Evolutionary conservation across 495 filamentous ascomycete species (phyloP), one percentile per base, ranked within the genome.

Genomic region (Talaromyces stipitatus): DNA sequence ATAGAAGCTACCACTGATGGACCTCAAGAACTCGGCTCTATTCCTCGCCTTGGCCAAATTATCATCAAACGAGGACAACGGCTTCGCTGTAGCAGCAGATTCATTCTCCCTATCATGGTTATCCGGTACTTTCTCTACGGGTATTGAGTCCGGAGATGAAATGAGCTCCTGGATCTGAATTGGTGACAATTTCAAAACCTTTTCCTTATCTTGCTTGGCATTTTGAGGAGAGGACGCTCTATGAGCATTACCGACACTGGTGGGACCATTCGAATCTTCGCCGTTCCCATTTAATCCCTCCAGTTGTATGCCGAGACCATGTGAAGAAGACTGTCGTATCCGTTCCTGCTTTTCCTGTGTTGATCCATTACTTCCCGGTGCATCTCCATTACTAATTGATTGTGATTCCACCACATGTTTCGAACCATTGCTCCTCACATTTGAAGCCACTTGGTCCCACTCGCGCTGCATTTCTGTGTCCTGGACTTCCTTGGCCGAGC

Each of bases 151-250:
- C 16, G 80, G 79, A 16, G 79, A 79, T 2, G 79, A 80, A 23
- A 77, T 80, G 27, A 83, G 71, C 55, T 80, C 79, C 55, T 82
- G 72, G 30, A 82, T 81, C 61, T 82, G 76, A 45, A 71, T 69
- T 18, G 77, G 72, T 5, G 78, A 78, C 30, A 83, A 58, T 53
- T 79, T 83, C 59, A 78, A 61, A n/a, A 79, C 65, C 38, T 67
- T 70, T 2, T 79, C 73, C 28, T 55, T 43, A 2, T 55, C 54
- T 9, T 43, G 54, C 26, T 28, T 55, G n/a, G 36, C 23, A 27
- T 45, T 16, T 14, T 18, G 33, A 28, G 54, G 54, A 2, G 54
- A 55, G 1, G 36, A 45, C 6, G 54, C 2, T 27, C 30, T 55
- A 11, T 29, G 36, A 10, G 7, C 23, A 43, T 43, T 30, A 8